A percentile compares a stretch with the other conserved stretches of the same genome.
Evolutionary conservation across 2,329 filamentous ascomycete species (phyloP).

Genomic region (Pseudogymnoascus sp.): DNA sequence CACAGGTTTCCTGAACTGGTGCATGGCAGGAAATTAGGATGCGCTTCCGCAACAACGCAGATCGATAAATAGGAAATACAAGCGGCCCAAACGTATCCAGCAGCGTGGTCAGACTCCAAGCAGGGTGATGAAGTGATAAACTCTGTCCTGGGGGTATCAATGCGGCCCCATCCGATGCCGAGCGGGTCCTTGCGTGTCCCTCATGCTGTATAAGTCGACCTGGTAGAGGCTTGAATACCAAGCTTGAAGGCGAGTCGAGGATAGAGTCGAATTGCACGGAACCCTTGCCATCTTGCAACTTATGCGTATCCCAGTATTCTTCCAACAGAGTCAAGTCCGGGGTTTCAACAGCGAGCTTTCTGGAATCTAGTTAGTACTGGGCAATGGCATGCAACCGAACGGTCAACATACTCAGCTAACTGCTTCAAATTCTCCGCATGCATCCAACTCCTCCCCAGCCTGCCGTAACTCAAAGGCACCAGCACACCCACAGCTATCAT

Average conservation of each 20-base stretch:
- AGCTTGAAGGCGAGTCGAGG: slow-evolving; percentile 30
- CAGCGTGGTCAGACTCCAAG: slow-evolving; percentile 69
- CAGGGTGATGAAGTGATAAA: slow-evolving; percentile 74
- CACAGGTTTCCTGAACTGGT: slow-evolving; percentile 76
- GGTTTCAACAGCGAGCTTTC: slow-evolving; percentile 56
- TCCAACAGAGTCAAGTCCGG: slow-evolving; percentile 58
- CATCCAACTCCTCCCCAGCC: slow-evolving; percentile 80
- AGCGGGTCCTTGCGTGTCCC: slow-evolving; percentile 48
- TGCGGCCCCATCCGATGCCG: slow-evolving; percentile 53
- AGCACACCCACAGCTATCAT: slow-evolving; percentile 90
- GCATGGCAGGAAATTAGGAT: slow-evolving; percentile 81
- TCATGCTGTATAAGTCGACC: slow-evolving; percentile 28
- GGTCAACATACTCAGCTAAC: slow-evolving; percentile 54
- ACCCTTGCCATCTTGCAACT: slow-evolving; percentile 26
- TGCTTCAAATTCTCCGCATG: slow-evolving; percentile 70
- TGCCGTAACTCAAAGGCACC: slow-evolving; percentile 76
- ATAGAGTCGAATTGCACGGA: slow-evolving; percentile 22
- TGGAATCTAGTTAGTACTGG: slow-evolving; percentile 27
- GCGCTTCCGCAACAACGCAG: slow-evolving; percentile 75
- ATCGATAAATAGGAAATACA: slow-evolving; percentile 83
- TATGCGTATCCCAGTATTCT: slow-evolving; percentile 68
- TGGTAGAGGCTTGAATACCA: slow-evolving; percentile 37
- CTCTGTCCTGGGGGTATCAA: slow-evolving; percentile 54
- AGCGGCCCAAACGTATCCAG: slow-evolving; percentile 82
- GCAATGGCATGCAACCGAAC: not conserved